These are phyloP conservation scores for Corylus americana DNA, from an alignment of 306 rosid genomes.

Conservation along the genomic window DNA sequence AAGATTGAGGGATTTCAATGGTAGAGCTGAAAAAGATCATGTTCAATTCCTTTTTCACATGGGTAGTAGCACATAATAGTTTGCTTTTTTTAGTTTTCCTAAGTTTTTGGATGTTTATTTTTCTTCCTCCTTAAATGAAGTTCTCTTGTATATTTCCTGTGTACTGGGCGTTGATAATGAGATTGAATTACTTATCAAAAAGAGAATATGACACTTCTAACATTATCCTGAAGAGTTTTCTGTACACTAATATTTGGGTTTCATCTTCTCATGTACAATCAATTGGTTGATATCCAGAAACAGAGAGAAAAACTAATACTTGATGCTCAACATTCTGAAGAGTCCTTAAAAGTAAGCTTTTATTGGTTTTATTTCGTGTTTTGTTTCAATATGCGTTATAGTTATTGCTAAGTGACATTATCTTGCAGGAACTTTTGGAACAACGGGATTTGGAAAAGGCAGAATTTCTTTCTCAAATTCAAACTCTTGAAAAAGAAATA, in stretches of 20 bases:
- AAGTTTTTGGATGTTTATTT: no score
- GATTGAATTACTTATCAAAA: no score
- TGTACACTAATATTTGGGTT: conserved; percentile 29
- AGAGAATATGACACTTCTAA: conserved; percentile 11
- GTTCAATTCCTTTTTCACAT: no score
- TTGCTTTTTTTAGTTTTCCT: no score
- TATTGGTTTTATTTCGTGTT: conserved; percentile 12
- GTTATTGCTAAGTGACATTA: conserved; percentile 13
- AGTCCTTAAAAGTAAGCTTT: conserved; percentile 52
- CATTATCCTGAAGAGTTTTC: conserved; percentile 24
- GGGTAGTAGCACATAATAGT: no score
- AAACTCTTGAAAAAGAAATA: conserved; percentile 67
- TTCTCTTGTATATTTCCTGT: no score
- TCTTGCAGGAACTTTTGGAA: conserved; percentile 58
- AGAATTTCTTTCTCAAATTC: conserved; percentile 60
- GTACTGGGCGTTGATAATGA: no score
- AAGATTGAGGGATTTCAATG: no score
- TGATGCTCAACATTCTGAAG: conserved; percentile 51
- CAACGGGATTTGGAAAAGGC: conserved; percentile 56
- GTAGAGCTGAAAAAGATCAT: no score
- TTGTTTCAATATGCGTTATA: conserved; percentile 17
- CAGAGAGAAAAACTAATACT: conserved; percentile 52
- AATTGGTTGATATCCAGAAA: conserved; percentile 61
- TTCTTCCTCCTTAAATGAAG: no score
- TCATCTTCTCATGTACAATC: conserved; percentile 58